Conservation (phyloP, 2,329 filamentous ascomycete genomes). For the Knufia fluminis region DNA sequence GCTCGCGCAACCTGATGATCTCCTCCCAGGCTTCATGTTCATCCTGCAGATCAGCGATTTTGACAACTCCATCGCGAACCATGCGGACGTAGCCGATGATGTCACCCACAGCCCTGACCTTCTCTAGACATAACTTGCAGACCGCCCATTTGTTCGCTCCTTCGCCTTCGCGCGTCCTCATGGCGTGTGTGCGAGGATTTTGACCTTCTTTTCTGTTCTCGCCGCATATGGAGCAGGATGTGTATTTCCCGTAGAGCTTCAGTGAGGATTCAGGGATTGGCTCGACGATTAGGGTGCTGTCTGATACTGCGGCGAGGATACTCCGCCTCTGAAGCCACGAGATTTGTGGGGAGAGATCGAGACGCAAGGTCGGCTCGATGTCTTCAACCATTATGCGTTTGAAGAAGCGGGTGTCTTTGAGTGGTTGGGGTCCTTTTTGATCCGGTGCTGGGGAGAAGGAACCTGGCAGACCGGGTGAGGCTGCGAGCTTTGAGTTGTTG, state of each 20-base stretch:
- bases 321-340: constrained; percentile 87
- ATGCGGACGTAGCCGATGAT: constrained; percentile 86
- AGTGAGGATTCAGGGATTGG: constrained; percentile 57
- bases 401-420: constrained; percentile 91
- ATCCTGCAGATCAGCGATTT: constrained; percentile 62
- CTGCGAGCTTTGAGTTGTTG: constrained; percentile 45
- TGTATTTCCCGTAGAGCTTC: constrained; percentile 32
- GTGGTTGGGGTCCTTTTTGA: constrained; percentile 34
- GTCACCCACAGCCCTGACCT: constrained; percentile 81
- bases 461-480: constrained; percentile 42
- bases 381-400: constrained; percentile 83
- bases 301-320: constrained; percentile 71
- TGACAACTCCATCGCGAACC: constrained; percentile 83
- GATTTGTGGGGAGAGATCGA: constrained; percentile 81
- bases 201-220: constrained; percentile 63
- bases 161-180: constrained; percentile 78
- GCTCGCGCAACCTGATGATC: constrained; percentile 75
- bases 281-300: constrained; percentile 81
- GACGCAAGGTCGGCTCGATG: constrained; percentile 82
- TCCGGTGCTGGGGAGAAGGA: constrained; percentile 33
- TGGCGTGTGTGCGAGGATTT: constrained; percentile 73
- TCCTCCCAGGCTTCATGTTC: constrained; percentile 92
- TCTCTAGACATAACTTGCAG: constrained; percentile 76
- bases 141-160: constrained; percentile 82
- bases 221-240: constrained; percentile 79